These are phyloP conservation scores for Candida sakaeoensis DNA, from an alignment of 805 yeast genomes.

Conservation along the genomic window DNA sequence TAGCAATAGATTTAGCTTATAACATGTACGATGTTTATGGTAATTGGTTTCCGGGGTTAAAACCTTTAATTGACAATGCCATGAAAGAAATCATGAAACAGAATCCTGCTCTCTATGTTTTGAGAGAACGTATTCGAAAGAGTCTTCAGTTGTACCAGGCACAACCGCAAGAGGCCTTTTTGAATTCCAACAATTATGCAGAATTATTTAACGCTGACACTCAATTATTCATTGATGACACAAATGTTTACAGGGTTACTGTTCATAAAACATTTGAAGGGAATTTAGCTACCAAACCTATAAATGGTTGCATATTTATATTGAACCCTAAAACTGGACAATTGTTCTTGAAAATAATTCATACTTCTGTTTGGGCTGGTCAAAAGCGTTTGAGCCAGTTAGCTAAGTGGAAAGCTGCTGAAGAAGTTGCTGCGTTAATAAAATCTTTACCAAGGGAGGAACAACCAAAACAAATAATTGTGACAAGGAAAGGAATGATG, in stretches of 20 bases:
- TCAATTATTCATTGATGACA: slow-evolving; percentile 87
- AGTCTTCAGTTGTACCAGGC: slow-evolving; percentile 92
- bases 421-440: slow-evolving; percentile 88
- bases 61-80: slow-evolving; percentile 84
- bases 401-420: slow-evolving; percentile 98
- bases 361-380: slow-evolving; percentile 95
- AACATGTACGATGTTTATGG: slow-evolving; percentile 97
- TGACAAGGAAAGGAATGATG: slow-evolving; percentile 82
- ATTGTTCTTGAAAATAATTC: slow-evolving; percentile 81
- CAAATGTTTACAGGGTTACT: slow-evolving; percentile 88
- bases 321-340: slow-evolving; percentile 91
- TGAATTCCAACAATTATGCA: slow-evolving; percentile 85
- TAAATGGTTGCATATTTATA: slow-evolving; percentile 89
- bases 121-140: slow-evolving; percentile 90
- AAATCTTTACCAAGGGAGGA: slow-evolving; percentile 89
- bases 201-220: slow-evolving; percentile 83
- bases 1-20: slow-evolving; percentile 90
- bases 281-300: slow-evolving; percentile 84
- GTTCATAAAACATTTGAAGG: slow-evolving; percentile 92
- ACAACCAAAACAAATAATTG: slow-evolving; percentile 89
- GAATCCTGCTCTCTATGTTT: slow-evolving; percentile 86
- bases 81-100: slow-evolving; percentile 92
- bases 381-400: slow-evolving; percentile 89
- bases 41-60: slow-evolving; percentile 95
- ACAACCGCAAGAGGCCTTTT: slow-evolving; percentile 86